Conservation (phyloP, 192 early-diverging fungal genomes). For the Lunasporangiospora selenospora region DNA sequence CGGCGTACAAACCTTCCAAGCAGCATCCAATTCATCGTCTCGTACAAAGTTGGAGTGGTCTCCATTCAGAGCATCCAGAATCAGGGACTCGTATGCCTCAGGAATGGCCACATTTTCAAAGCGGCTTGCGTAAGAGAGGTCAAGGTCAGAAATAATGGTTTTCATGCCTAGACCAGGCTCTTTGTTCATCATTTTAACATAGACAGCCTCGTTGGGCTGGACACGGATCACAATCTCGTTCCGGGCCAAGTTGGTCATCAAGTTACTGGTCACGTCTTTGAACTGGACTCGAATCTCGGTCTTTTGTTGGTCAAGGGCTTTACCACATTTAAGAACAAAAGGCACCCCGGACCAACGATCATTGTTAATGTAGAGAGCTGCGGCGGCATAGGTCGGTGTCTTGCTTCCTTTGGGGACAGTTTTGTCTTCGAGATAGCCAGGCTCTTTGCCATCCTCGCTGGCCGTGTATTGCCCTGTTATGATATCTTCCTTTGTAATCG, state of each 20-base stretch:
- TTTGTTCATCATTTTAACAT: conserved; percentile 94
- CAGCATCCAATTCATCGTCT: conserved; percentile 86
- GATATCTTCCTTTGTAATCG: conserved; percentile 78
- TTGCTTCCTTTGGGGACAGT: conserved; percentile 79
- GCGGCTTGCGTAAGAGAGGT: conserved; percentile 87
- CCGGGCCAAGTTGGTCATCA: conserved; percentile 75
- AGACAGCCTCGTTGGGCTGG: conserved; percentile 90
- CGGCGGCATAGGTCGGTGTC: conserved; percentile 89
- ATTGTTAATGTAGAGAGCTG: conserved; percentile 85
- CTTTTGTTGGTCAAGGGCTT: conserved; percentile 88
- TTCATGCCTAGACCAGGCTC: conserved; percentile 81
- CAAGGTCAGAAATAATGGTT: conserved; percentile 84
- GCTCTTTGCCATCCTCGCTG: conserved; percentile 74
- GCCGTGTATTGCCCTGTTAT: conserved; percentile 87
- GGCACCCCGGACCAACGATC: conserved; percentile 91
- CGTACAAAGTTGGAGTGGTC: conserved; percentile 96
- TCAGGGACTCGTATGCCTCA: conserved; percentile 91
- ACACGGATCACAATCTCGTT: conserved; percentile 94
- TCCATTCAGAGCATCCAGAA: conserved; percentile 85
- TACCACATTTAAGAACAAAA: conserved; percentile 81
- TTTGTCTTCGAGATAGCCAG: conserved; percentile 89
- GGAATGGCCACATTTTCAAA: conserved; percentile 88
- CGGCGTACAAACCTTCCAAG: conserved; percentile 96
- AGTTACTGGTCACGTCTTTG: conserved; percentile 81
- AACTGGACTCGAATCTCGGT: conserved; percentile 93